Base-by-base conservation (phyloP, 805 yeast species). In the Ogataea trehalophila region DNA sequence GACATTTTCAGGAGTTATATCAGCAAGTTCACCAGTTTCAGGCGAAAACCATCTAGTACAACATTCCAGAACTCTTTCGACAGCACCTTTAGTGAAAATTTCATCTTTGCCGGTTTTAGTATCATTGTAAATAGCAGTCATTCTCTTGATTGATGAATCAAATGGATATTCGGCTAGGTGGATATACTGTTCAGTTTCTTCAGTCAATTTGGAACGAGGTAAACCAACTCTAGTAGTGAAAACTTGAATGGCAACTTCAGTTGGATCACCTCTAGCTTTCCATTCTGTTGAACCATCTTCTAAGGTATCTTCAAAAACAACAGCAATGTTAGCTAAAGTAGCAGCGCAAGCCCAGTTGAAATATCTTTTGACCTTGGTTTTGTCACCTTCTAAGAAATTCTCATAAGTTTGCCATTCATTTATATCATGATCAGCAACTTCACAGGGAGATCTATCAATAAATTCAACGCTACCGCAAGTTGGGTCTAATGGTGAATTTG, bases 181-280 rank as follows among this genome's bases (percentile, higher is more conserved):
- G n/a, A 61, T 58, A 51, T 62, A 72, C 16, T 56, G 43, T 6
- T 61, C 66, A 2, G 56, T 59, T 33, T 69, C 75, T 31, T 73
- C 72, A 13, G 75, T 69, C 52, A 75, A 60, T 9, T 55, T 55
- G 14, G 70, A 69, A 57, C 86, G 74, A 20, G 75, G 73, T 51
- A 67, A 71, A 31, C 74, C 75, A 51, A 83, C 68, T 57, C 90
- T 76, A 13, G 81, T 68, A 20, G 83, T 76, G 60, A 85, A 86
- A 0, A 87, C 92, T 59, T 87, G 92, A 51, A 88, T 83, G 3
- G 96, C 95, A 58, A 85, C 82, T 68, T 88, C 96, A 3, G 96
- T 88, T 38, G 96, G 92, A 61, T 88, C 96, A 50, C 96, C 96
- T 60, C 81, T 83, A 9, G 89, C 90, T 56, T 77, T 79, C 95